Conservation (phyloP, 805 yeast species). For the Saccharomycopsis babjevae region DNA sequence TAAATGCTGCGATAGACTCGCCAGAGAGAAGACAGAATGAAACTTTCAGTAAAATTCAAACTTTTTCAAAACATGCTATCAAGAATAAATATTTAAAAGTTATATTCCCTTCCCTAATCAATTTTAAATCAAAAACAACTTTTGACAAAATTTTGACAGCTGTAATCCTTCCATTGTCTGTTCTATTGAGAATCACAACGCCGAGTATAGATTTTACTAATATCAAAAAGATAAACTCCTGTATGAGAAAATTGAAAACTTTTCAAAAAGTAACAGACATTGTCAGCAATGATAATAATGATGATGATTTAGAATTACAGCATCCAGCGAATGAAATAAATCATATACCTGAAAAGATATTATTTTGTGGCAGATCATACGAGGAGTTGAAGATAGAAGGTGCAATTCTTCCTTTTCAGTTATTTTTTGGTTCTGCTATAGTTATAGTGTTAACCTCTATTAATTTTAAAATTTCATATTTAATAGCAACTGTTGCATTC, state of each 20-base stretch:
- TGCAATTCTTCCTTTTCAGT: neutral
- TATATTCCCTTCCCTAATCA: slow-evolving; percentile 19
- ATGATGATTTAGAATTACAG: neutral
- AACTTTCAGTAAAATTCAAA: neutral
- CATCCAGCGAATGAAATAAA: neutral
- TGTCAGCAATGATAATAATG: neutral
- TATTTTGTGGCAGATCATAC: neutral
- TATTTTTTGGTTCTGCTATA: neutral
- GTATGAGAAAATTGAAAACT: slow-evolving; percentile 1
- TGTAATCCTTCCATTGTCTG: slow-evolving; percentile 22
- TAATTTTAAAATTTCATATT: neutral
- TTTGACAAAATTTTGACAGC: slow-evolving; percentile 16
- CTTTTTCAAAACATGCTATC: neutral
- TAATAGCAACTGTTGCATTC: neutral
- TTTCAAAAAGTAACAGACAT: slow-evolving; percentile 1
- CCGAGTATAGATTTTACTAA: slow-evolving; percentile 28
- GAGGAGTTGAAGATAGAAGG: slow-evolving; percentile 5
- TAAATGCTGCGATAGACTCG: neutral
- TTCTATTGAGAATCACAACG: slow-evolving; percentile 25
- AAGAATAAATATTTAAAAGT: neutral
- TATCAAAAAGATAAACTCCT: slow-evolving; percentile 3
- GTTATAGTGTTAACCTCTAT: neutral
- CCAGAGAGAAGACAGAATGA: neutral
- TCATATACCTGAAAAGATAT: neutral
- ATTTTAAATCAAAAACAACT: slow-evolving; percentile 16